Percentiles rank a stretch among this genome's conserved stretches.
Evolutionary conservation across 148 eudicot species (phyloP).

Genomic region (Rhododendron mucronatum): DNA sequence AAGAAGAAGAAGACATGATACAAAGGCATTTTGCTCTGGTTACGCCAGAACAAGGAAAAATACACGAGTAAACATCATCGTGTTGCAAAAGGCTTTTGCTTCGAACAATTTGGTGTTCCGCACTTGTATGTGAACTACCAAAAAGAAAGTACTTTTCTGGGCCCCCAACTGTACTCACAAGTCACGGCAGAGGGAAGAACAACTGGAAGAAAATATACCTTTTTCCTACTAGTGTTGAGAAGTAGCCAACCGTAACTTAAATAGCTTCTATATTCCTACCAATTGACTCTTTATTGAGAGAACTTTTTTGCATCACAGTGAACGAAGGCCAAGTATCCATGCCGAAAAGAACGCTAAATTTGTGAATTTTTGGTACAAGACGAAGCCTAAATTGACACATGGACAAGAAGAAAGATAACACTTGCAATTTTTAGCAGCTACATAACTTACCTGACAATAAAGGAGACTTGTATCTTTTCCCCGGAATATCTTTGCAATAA

Average conservation of each 20-base stretch:
- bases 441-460: constrained; percentile 68
- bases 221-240: background rate
- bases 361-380: background rate
- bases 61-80: background rate
- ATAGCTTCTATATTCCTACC: background rate
- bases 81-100: background rate
- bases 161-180: background rate
- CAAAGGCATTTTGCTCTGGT: background rate
- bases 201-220: background rate
- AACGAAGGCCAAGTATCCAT: background rate
- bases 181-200: background rate
- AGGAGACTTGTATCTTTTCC: constrained; percentile 98
- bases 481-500: constrained; percentile 93
- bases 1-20: background rate
- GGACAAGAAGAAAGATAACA: background rate
- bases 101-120: background rate
- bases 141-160: background rate
- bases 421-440: background rate
- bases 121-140: background rate
- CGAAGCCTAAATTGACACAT: background rate
- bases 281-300: background rate
- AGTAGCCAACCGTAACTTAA: background rate
- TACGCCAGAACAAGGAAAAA: background rate
- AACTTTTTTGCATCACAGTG: background rate
- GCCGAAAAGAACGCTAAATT: background rate